phyloP scores from a whole-genome alignment of 176 grass and related monocot species.

The Chrysopogon serrulatus region DNA sequence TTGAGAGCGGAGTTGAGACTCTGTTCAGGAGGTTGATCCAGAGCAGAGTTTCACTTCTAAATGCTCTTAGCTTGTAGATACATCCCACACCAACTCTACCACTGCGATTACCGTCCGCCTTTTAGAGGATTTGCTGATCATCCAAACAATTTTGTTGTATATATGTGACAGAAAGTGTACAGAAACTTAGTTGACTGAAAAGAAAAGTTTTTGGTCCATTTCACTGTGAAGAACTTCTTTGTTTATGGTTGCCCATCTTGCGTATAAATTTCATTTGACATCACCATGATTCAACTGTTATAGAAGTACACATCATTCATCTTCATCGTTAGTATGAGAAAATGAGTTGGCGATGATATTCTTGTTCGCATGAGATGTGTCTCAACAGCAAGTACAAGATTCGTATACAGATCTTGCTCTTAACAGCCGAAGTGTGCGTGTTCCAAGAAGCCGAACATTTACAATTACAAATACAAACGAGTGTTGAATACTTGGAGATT shows the following conservation, averaged over 20 bases:
- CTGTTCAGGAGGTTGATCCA: too few species aligned
- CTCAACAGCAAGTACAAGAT: neutral
- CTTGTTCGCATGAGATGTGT: neutral
- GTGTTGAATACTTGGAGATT: neutral
- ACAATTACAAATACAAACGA: neutral
- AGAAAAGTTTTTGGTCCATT: neutral
- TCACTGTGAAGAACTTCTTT: neutral
- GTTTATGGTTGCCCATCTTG: neutral
- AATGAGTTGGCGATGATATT: neutral
- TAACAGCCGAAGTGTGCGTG: neutral
- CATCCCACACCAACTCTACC: neutral
- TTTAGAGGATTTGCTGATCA: neutral
- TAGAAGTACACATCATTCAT: neutral
- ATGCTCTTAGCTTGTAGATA: slow-evolving; percentile 25
- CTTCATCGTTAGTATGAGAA: neutral
- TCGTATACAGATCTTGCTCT: neutral
- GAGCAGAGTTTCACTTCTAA: slow-evolving; percentile 23
- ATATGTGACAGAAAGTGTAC: neutral
- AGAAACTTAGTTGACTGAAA: neutral
- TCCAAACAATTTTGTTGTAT: neutral
- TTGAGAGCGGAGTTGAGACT: too few species aligned
- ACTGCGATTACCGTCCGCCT: neutral
- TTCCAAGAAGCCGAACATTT: neutral
- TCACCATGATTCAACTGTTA: neutral
- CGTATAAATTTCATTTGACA: neutral